These are phyloP conservation scores for Podospora conica DNA, from an alignment of 495 filamentous ascomycete genomes.

Conservation along the genomic window DNA sequence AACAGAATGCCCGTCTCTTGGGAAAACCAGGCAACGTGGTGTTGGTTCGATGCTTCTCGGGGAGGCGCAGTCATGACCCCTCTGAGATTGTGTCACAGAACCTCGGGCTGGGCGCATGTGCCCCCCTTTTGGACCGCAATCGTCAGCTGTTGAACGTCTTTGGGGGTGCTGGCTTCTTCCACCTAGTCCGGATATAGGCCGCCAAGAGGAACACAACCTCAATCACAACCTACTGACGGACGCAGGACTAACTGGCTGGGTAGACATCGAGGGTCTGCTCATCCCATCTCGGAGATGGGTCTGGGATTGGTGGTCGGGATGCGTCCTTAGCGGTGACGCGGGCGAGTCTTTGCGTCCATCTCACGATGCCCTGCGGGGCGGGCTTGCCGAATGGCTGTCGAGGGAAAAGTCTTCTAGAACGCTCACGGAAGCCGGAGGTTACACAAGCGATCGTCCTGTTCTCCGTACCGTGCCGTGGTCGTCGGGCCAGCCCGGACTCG, in stretches of 20 bases:
- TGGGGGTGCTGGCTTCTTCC: neutral
- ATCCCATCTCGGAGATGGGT: neutral
- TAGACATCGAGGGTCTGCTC: neutral
- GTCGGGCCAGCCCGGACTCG: neutral
- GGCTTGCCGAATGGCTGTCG: neutral
- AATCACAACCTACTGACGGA: neutral
- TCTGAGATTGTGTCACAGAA: neutral
- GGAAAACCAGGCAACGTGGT: neutral
- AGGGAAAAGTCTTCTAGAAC: conserved; percentile 21
- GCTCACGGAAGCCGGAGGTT: conserved; percentile 20
- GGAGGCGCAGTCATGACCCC: neutral
- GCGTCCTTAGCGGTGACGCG: neutral
- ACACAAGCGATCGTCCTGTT: conserved; percentile 14
- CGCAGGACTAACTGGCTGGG: neutral
- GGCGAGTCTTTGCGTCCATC: neutral
- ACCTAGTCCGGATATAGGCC: neutral
- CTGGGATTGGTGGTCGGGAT: neutral
- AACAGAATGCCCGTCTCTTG: neutral
- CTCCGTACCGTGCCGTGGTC: neutral
- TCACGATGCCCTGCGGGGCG: neutral
- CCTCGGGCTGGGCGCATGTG: neutral
- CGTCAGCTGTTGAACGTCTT: conserved; percentile 7
- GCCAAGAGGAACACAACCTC: neutral
- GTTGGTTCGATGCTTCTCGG: neutral
- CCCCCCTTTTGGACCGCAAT: neutral